Percentiles rank a stretch among this genome's conserved stretches.
Evolutionary conservation across 225 moss, liverwort and hornwort genomes (phyloP).

Genomic region (Marchantia paleacea): DNA sequence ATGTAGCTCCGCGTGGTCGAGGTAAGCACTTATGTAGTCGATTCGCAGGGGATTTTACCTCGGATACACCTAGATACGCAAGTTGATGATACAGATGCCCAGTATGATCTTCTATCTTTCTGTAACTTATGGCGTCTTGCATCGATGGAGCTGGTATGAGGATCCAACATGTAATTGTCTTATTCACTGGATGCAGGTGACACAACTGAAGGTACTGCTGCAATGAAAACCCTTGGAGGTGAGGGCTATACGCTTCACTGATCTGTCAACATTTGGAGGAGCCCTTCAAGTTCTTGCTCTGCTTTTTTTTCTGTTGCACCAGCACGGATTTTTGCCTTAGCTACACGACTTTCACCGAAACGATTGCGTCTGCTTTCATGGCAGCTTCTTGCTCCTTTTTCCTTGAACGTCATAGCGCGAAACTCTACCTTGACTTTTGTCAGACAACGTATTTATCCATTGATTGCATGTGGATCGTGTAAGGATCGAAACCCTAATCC

Average conservation of each 20-base stretch:
- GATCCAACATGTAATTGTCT: background rate
- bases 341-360: no score
- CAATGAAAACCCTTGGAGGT: constrained; percentile 30
- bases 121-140: background rate
- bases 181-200: constrained; percentile 11
- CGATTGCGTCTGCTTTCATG: background rate
- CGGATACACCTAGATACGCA: background rate
- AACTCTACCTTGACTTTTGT: background rate
- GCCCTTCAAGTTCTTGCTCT: background rate
- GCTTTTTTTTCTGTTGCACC: background rate
- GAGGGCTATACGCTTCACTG: background rate
- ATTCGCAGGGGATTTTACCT: background rate
- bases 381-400: background rate
- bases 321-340: background rate
- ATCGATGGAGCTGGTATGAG: background rate
- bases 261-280: background rate
- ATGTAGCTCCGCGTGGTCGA: constrained; percentile 70
- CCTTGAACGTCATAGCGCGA: background rate
- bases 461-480: background rate
- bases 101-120: background rate
- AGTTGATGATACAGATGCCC: background rate
- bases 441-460: background rate
- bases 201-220: constrained; percentile 25
- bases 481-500: background rate
- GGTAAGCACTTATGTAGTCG: constrained; percentile 27